Conservation (phyloP, 352 stramenopile genomes). For the Pythium periplocum region DNA sequence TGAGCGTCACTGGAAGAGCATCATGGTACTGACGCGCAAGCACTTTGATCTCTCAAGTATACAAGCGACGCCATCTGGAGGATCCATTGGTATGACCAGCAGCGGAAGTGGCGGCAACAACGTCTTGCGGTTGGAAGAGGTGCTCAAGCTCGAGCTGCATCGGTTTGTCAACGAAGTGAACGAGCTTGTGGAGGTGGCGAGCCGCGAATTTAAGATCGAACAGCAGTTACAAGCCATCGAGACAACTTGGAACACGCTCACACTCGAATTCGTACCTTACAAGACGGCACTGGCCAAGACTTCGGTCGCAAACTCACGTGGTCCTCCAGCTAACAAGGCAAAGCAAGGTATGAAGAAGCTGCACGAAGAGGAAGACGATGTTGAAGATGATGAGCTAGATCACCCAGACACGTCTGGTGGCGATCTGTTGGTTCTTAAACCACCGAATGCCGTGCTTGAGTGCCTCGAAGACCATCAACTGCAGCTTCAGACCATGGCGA, state of each 20-base stretch:
- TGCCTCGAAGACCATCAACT: conserved; percentile 94
- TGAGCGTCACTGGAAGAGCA: conserved; percentile 84
- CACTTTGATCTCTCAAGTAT: conserved; percentile 65
- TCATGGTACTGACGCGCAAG: conserved; percentile 83
- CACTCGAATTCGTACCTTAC: conserved; percentile 90
- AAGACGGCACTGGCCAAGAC: conserved; percentile 37
- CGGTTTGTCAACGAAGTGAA: conserved; percentile 92
- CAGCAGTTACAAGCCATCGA: conserved; percentile 93
- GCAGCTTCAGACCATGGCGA: conserved; percentile 94
- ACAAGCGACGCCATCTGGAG: neutral
- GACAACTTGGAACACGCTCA: conserved; percentile 83
- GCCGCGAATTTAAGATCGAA: conserved; percentile 97
- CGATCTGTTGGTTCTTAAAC: conserved; percentile 87
- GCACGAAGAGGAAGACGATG: conserved; percentile 14
- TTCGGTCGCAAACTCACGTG: neutral
- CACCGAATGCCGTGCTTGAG: conserved; percentile 90
- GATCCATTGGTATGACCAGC: conserved; percentile 2
- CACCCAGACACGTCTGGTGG: conserved; percentile 18
- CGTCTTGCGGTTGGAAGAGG: conserved; percentile 86
- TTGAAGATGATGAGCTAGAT: conserved; percentile 25
- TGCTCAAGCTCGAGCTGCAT: conserved; percentile 91
- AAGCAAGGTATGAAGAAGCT: neutral
- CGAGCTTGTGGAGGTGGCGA: conserved; percentile 93
- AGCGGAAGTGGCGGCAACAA: conserved; percentile 14
- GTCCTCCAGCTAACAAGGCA: neutral